These are phyloP conservation scores for Cordyceps farinosa DNA, from an alignment of 2,329 filamentous ascomycete species.

Conservation along the genomic window DNA sequence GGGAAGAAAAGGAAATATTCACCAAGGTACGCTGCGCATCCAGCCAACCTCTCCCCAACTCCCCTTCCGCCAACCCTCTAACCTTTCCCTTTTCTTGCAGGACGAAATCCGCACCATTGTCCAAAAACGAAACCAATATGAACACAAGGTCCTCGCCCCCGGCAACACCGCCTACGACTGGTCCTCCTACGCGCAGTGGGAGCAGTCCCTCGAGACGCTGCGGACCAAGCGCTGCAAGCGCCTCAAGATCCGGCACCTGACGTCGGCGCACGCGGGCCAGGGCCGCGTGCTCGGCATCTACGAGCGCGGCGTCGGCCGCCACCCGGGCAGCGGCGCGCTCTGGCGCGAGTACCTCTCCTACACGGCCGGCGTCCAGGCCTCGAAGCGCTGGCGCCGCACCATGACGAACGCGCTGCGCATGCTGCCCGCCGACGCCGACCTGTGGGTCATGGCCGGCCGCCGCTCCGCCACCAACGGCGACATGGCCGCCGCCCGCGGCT, in stretches of 20 bases:
- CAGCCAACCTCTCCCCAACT: background rate
- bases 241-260: conserved; percentile 66
- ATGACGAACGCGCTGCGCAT: conserved; percentile 72
- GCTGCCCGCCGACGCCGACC: conserved; percentile 74
- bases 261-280: conserved; percentile 68
- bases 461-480: conserved; percentile 77
- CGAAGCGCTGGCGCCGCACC: conserved; percentile 61
- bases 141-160: conserved; percentile 83
- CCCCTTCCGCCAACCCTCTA: background rate
- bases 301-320: conserved; percentile 79
- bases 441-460: conserved; percentile 85
- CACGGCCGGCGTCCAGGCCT: conserved; percentile 63
- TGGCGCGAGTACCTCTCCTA: conserved; percentile 92
- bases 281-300: conserved; percentile 85
- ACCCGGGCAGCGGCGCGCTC: conserved; percentile 73
- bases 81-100: conserved; percentile 37
- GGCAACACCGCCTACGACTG: conserved; percentile 76
- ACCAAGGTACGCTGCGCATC: conserved; percentile 53
- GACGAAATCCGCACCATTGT: conserved; percentile 89
- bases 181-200: conserved; percentile 75
- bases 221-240: conserved; percentile 79
- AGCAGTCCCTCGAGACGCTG: conserved; percentile 67
- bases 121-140: conserved; percentile 86
- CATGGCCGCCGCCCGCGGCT: conserved; percentile 79
- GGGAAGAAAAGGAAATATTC: conserved; percentile 90